These are phyloP conservation scores for Vigna mungo DNA, from an alignment of 306 rosid genomes.

Conservation along the genomic window DNA sequence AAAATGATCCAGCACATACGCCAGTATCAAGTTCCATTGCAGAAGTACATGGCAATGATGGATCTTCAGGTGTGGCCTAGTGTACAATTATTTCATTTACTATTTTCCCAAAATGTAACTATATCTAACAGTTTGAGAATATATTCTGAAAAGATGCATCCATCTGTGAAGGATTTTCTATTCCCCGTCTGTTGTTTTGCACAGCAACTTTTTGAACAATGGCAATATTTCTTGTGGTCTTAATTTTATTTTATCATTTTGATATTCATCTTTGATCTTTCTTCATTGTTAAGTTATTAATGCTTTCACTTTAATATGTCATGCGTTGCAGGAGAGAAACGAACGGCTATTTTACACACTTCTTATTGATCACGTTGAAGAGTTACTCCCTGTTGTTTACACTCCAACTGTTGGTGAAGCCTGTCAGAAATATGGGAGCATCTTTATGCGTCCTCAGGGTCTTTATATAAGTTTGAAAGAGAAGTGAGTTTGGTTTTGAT, in stretches of 20 bases:
- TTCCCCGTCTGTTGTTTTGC: background rate
- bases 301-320: constrained; percentile 24
- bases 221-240: background rate
- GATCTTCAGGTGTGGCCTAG: constrained; percentile 87
- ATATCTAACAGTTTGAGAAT: background rate
- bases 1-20: constrained; percentile 88
- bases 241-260: constrained; percentile 1
- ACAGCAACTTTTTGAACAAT: background rate
- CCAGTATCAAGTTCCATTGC: constrained; percentile 90
- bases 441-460: constrained; percentile 91
- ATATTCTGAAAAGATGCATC: background rate
- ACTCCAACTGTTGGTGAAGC: constrained; percentile 99
- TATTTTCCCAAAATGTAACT: background rate
- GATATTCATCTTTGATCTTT: background rate
- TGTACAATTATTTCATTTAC: constrained; percentile 12
- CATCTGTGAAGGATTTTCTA: background rate
- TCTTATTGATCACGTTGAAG: constrained; percentile 93
- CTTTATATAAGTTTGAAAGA: constrained; percentile 94
- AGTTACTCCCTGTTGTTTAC: constrained; percentile 91
- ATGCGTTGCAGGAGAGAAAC: constrained; percentile 79
- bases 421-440: constrained; percentile 97
- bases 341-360: constrained; percentile 87
- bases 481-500: constrained; percentile 66
- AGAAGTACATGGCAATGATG: constrained; percentile 97
- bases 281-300: constrained; percentile 25